Evolutionary conservation across 2,329 filamentous ascomycete species (phyloP), one percentile per base, ranked within the genome.

Genomic region (Trichophyton schoenleinii): DNA sequence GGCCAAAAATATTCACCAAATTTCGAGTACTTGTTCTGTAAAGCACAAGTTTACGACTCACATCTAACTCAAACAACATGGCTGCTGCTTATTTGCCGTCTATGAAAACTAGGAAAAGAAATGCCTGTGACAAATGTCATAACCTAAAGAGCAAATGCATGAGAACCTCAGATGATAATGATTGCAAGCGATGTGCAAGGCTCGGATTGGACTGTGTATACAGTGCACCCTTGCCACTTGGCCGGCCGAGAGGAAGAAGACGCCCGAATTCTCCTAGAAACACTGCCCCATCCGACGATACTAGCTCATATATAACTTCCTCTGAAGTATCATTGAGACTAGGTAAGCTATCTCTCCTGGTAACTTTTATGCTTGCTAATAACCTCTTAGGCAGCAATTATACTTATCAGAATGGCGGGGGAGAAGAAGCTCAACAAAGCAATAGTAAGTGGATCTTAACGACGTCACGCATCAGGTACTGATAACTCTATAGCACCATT

Each of bases 61-160:
- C 18, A 3, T 6, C 15, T 9, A 2, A 4, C 8, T 11, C 4
- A 36, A 36, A 58, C 7, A 42, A 13, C 6, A 58, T 58, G 55
- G 18, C 15, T 22, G 22, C 34, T 8, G 5, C 9, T 20, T 13
- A 42, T 13, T 58, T 20, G 15, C 34, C 34, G 15, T 41, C 34
- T 41, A 22, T 11, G 38, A 8, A 18, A 41, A 20, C 41, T n/a
- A 59, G 41, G 18, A 59, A 59, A 28, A 20, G 41, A 11, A 31
- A 59, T 59, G 57, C 57, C 31, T 59, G 58, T 31, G 42, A 59
- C 22, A 59, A 44, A 36, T 52, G 42, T 15, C 58, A 59, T 49
- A 49, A 11, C 3, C 28, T 59, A n/a, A 59, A 59, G 31, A 59
- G 41, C 58, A 31, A 49, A 18, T 59, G 42, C 15, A 52, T 36